Conservation (phyloP, 139 green algal genomes). For the Coelastrella sp. region DNA sequence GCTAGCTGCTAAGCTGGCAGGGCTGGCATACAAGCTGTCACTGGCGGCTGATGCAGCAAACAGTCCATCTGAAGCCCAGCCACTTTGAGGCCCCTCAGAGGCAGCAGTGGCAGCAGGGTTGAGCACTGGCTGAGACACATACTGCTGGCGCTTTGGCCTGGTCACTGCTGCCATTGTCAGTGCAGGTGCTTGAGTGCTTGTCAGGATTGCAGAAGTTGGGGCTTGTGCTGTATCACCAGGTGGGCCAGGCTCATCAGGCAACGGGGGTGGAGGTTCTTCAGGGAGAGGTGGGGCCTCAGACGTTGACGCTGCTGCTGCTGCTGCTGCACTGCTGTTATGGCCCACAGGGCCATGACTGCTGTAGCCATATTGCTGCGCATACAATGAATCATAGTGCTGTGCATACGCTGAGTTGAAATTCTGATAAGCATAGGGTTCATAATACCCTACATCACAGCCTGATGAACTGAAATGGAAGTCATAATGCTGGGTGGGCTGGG, state of each 20-base stretch:
- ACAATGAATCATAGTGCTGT: not conserved
- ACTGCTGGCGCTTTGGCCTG: not conserved
- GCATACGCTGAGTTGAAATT: not conserved
- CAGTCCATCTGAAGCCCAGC: not conserved
- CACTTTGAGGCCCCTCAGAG: not conserved
- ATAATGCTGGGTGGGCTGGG: constrained; percentile 30
- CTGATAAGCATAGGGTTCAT: constrained; percentile 9
- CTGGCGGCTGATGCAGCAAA: not conserved
- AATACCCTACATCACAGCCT: not conserved
- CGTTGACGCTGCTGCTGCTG: not conserved
- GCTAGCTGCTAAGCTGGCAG: not conserved
- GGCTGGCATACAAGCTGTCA: not conserved
- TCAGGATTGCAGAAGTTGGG: not conserved
- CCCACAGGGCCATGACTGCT: not conserved
- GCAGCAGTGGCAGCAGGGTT: constrained; percentile 2
- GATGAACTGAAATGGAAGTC: not conserved
- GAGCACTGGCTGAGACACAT: not conserved
- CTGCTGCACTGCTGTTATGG: constrained; percentile 3
- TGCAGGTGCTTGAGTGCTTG: not conserved
- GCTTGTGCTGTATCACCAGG: not conserved
- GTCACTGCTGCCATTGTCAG: not conserved
- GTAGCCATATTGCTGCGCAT: not conserved
- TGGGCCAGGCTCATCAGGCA: constrained; percentile 1
- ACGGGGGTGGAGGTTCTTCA: not conserved
- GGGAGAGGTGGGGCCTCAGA: not conserved